Conservation (phyloP, 345 rosid genomes). For the Sisymbrium irio region DNA sequence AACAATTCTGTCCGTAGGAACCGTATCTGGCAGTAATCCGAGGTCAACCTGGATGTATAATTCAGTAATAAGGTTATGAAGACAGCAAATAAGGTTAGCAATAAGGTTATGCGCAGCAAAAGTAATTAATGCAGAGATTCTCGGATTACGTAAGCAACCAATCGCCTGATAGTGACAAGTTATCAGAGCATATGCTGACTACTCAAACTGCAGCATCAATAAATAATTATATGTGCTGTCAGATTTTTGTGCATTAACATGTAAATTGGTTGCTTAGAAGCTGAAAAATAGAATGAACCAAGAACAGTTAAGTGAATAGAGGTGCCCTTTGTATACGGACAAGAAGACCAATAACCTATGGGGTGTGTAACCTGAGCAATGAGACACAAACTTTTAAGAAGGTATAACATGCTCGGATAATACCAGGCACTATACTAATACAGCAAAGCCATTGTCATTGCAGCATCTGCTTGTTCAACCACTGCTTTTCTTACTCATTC, state of each 20-base stretch:
- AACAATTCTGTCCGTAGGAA: conserved; percentile 82
- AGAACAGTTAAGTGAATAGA: conserved; percentile 1
- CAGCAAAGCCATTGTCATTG: neutral
- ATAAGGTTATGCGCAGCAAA: conserved; percentile 13
- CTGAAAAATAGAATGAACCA: neutral
- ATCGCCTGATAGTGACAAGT: conserved; percentile 8
- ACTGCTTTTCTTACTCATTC: neutral
- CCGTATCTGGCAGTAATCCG: conserved; percentile 83
- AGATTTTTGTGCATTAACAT: conserved; percentile 11
- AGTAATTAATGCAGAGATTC: neutral
- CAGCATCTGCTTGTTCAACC: neutral
- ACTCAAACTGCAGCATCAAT: conserved; percentile 22
- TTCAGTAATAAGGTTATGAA: conserved; percentile 26
- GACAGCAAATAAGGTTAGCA: conserved; percentile 3
- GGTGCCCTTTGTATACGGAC: neutral
- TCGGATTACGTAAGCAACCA: conserved; percentile 12
- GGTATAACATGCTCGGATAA: neutral
- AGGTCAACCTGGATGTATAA: conserved; percentile 63
- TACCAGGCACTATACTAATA: neutral
- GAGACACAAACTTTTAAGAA: neutral
- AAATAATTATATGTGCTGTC: neutral
- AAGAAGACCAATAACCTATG: neutral
- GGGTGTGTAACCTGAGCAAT: neutral
- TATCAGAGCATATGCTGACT: conserved; percentile 19
- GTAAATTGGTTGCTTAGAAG: neutral